These are phyloP conservation scores for Bolboschoenus planiculmis DNA, from an alignment of 176 grass and related monocot species.

Conservation along the genomic window DNA sequence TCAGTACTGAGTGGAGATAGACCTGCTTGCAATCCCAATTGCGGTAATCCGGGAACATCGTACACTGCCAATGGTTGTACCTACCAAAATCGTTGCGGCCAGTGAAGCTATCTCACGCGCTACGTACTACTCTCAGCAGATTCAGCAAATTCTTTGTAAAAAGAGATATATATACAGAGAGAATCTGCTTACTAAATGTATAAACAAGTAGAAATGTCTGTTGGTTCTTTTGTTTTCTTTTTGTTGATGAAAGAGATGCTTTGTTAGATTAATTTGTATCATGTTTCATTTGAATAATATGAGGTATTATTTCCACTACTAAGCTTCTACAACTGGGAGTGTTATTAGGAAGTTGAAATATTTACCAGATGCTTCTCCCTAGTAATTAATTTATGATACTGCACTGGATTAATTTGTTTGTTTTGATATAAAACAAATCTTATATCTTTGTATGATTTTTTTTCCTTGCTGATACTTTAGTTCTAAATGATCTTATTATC, in stretches of 20 bases:
- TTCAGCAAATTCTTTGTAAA: background rate
- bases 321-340: too few relatives aligned
- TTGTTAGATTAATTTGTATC: background rate
- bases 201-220: background rate
- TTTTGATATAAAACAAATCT: too few relatives aligned
- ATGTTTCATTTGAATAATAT: background rate
- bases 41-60: background rate
- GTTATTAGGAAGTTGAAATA: too few relatives aligned
- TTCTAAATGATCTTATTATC: too few relatives aligned
- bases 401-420: too few relatives aligned
- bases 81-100: background rate
- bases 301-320: background rate
- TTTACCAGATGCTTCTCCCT: too few relatives aligned
- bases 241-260: background rate
- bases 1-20: background rate
- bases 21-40: background rate
- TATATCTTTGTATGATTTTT: too few relatives aligned
- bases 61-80: slow-evolving; percentile 12
- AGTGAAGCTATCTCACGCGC: background rate
- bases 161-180: background rate
- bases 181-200: background rate
- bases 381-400: too few relatives aligned
- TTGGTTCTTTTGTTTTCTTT: background rate
- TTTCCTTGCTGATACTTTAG: too few relatives aligned
- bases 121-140: background rate